Conservation (phyloP, 1,139 yeast species). For the Kodamaea anthophila region DNA sequence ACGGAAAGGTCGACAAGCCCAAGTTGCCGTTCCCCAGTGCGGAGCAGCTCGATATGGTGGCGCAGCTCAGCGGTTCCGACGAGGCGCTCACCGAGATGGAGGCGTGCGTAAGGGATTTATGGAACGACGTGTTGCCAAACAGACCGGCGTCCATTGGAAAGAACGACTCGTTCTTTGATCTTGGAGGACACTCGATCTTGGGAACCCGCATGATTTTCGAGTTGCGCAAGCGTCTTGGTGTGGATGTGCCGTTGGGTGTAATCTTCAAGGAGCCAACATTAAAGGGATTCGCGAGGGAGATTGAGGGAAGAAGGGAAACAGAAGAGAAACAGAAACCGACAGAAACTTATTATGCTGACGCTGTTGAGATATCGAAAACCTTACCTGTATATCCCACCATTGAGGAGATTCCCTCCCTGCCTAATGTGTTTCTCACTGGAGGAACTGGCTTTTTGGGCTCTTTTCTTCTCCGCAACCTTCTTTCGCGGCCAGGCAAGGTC, state of each 20-base stretch:
- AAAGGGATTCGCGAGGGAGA: conserved; percentile 66
- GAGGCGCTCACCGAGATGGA: conserved; percentile 62
- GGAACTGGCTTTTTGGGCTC: conserved; percentile 96
- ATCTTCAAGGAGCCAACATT: conserved; percentile 88
- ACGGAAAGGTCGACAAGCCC: conserved; percentile 97
- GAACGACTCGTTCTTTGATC: conserved; percentile 87
- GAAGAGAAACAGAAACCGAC: conserved; percentile 13
- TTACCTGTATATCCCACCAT: conserved; percentile 30
- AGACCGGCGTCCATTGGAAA: conserved; percentile 72
- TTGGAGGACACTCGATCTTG: conserved; percentile 95
- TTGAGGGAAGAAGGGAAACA: conserved; percentile 45
- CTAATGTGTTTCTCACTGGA: conserved; percentile 86
- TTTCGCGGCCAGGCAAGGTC: conserved; percentile 42
- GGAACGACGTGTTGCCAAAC: conserved; percentile 83
- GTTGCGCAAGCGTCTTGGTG: conserved; percentile 66
- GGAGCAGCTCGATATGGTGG: conserved; percentile 71
- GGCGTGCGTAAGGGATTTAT: conserved; percentile 64
- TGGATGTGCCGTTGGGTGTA: conserved; percentile 84
- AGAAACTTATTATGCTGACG: conserved; percentile 68
- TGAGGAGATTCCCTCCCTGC: conserved; percentile 20
- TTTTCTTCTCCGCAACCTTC: conserved; percentile 70
- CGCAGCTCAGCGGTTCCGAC: conserved; percentile 31
- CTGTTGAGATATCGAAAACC: conserved; percentile 45
- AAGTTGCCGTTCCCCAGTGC: conserved; percentile 92
- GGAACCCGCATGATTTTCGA: conserved; percentile 97